Conservation (phyloP, 768 basidiomycete species). For the Termitomyces titanicus region DNA sequence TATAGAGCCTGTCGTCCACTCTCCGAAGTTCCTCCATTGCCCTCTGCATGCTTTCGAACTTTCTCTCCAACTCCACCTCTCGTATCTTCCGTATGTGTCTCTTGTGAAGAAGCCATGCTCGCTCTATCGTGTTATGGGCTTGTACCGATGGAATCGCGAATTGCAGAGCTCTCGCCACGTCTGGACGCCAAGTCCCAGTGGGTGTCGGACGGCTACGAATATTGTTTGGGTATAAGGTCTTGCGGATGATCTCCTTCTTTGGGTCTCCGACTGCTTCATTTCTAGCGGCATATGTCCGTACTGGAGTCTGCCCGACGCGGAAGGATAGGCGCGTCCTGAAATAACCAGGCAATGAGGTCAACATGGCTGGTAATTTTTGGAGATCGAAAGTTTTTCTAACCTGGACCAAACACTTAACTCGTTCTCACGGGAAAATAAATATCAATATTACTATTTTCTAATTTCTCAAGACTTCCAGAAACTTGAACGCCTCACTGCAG, state of each 20-base stretch:
- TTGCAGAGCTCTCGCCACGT: conserved; percentile 72
- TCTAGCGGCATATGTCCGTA: conserved; percentile 38
- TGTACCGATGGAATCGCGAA: conserved; percentile 85
- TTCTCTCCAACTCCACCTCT: conserved; percentile 65
- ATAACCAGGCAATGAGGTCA: conserved; percentile 32
- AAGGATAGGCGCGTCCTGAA: conserved; percentile 27
- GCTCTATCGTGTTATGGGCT: conserved; percentile 88
- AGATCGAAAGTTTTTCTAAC: not conserved
- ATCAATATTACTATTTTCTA: not conserved
- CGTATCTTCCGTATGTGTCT: conserved; percentile 70
- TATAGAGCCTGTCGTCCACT: conserved; percentile 56
- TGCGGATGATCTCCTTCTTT: conserved; percentile 70
- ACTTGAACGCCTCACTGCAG: too few species aligned
- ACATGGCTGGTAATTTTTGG: conserved; percentile 5
- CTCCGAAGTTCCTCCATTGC: conserved; percentile 81
- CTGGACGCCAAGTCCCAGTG: conserved; percentile 80
- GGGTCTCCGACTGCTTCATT: conserved; percentile 49
- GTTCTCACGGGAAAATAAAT: not conserved
- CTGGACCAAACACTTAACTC: not conserved
- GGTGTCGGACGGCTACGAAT: conserved; percentile 69
- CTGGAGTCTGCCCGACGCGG: conserved; percentile 24
- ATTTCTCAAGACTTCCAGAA: not conserved
- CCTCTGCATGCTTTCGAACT: conserved; percentile 75
- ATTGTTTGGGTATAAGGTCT: conserved; percentile 77
- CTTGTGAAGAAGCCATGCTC: conserved; percentile 83